phyloP scores from a whole-genome alignment of 2,329 filamentous ascomycete genomes.

The Cryphonectria naterciae region DNA sequence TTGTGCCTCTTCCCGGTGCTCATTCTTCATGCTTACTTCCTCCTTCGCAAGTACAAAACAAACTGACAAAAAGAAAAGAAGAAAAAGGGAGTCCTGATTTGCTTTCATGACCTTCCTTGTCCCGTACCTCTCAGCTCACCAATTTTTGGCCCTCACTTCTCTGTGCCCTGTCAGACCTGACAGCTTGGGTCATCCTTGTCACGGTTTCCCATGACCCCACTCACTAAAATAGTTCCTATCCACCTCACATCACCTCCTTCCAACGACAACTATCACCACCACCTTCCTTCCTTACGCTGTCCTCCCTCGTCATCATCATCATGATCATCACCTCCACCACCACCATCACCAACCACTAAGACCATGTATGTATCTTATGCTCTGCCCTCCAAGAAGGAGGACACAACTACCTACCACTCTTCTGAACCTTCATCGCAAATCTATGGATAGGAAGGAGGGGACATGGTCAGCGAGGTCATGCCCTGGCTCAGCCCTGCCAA shows the following conservation, averaged over 20 bases:
- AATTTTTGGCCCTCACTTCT: too few species aligned
- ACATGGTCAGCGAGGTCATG: neutral
- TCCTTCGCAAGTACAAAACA: neutral
- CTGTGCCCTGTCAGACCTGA: neutral
- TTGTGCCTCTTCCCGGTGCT: neutral
- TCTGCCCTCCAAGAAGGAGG: neutral
- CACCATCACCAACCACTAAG: neutral
- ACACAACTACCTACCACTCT: too few species aligned
- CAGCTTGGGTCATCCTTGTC: neutral
- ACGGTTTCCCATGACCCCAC: too few species aligned
- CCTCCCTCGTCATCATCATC: too few species aligned
- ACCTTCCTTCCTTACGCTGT: too few species aligned
- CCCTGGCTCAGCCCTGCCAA: neutral
- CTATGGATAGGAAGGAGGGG: neutral
- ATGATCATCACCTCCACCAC: too few species aligned
- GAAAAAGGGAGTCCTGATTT: neutral
- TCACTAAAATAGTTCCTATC: too few species aligned
- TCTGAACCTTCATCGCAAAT: fast-evolving
- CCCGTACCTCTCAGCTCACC: neutral
- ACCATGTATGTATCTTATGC: neutral
- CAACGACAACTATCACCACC: too few species aligned
- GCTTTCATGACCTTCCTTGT: neutral
- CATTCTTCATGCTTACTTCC: fast-evolving
- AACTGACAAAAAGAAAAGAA: neutral
- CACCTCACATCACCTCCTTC: too few species aligned